Evolutionary conservation across 2,329 filamentous ascomycete genomes (phyloP).

Genomic region (Penicillium crustosum): DNA sequence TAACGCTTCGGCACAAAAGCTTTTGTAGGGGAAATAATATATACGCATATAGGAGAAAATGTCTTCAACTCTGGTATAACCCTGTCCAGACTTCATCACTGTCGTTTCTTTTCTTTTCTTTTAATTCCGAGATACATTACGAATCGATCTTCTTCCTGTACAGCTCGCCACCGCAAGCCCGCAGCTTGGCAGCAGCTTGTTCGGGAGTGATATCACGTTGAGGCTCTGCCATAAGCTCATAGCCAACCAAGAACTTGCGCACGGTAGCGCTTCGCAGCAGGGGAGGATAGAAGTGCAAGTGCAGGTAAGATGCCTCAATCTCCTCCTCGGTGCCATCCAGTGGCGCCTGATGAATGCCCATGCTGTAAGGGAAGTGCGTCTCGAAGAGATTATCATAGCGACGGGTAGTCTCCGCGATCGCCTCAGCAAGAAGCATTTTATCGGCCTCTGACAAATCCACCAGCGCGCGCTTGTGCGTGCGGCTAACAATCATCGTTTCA

Average conservation of each 20-base stretch:
- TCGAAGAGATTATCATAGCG: conserved; percentile 97
- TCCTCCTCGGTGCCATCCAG: conserved; percentile 79
- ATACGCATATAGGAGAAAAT: conserved; percentile 1
- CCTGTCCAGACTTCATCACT: background rate
- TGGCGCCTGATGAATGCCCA: conserved; percentile 93
- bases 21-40: background rate
- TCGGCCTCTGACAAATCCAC: conserved; percentile 76
- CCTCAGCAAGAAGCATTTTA: conserved; percentile 72
- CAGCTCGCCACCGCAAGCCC: conserved; percentile 74
- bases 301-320: conserved; percentile 83
- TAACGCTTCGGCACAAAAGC: background rate
- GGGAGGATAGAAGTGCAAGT: conserved; percentile 97
- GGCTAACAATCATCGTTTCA: conserved; percentile 85
- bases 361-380: conserved; percentile 95
- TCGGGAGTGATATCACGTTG: conserved; percentile 97
- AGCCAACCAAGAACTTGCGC: conserved; percentile 90
- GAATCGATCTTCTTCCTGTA: conserved; percentile 67
- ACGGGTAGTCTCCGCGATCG: conserved; percentile 81
- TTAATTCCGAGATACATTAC: background rate
- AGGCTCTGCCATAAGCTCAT: conserved; percentile 96
- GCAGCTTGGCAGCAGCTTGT: conserved; percentile 78
- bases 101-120: background rate
- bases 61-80: background rate
- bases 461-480: conserved; percentile 77
- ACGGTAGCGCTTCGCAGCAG: conserved; percentile 89